Conservation (phyloP, 257 asterid species). For the Anisodus tanguticus region DNA sequence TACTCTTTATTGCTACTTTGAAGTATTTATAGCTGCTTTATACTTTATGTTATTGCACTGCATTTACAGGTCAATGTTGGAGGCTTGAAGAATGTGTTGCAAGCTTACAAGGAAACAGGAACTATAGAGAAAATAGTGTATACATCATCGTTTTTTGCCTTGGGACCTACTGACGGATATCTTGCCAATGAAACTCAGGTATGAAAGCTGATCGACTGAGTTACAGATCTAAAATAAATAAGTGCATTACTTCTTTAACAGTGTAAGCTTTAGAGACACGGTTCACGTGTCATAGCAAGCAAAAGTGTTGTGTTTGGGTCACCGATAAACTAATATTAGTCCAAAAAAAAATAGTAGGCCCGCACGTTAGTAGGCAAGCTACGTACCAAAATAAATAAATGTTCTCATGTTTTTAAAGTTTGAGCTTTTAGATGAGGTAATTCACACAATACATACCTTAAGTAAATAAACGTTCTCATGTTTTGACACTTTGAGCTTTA, state of each 20-base stretch:
- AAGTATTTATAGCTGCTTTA: neutral
- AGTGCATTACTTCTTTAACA: neutral
- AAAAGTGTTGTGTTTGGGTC: neutral
- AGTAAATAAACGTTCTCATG: neutral
- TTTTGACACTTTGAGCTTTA: neutral
- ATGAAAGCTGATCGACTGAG: neutral
- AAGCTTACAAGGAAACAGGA: constrained; percentile 62
- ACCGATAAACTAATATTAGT: neutral
- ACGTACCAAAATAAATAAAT: neutral
- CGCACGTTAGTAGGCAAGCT: neutral
- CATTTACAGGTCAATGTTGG: constrained; percentile 77
- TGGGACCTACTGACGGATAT: constrained; percentile 87
- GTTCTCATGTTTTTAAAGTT: neutral
- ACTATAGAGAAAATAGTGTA: constrained; percentile 73
- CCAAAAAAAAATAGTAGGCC: neutral
- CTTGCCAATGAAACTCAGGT: constrained; percentile 85
- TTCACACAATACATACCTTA: neutral
- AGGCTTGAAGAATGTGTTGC: constrained; percentile 81
- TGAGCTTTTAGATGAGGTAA: neutral
- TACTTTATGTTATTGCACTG: constrained; percentile 10
- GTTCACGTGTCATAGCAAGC: neutral
- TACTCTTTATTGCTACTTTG: neutral
- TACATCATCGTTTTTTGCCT: constrained; percentile 90
- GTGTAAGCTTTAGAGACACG: neutral
- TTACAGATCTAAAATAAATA: neutral